Conservation (phyloP, 257 asterid genomes). For the Salvia splendens region DNA sequence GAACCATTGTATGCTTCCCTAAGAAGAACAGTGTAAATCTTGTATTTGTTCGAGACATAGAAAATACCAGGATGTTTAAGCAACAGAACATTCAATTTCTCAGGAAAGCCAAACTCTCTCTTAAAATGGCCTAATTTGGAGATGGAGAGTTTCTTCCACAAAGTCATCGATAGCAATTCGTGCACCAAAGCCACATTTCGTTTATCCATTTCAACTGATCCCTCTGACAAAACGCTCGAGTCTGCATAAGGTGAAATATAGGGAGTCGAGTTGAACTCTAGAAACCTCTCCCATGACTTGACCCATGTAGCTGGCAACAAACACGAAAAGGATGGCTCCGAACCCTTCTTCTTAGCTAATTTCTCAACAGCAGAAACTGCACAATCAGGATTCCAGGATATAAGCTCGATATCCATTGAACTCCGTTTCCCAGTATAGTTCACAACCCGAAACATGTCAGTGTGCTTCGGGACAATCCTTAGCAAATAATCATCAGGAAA, state of each 20-base stretch:
- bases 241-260: slow-evolving; percentile 72
- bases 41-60: no score
- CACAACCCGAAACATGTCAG: slow-evolving; percentile 66
- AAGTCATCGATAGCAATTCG: slow-evolving; percentile 70
- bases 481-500: slow-evolving; percentile 90
- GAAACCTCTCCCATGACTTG: slow-evolving; percentile 76
- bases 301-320: slow-evolving; percentile 71
- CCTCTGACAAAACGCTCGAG: slow-evolving; percentile 45
- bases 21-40: slow-evolving; percentile 72
- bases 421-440: slow-evolving; percentile 69
- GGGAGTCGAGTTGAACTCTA: slow-evolving; percentile 72
- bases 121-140: slow-evolving; percentile 69
- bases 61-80: slow-evolving; percentile 88
- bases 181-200: slow-evolving; percentile 71
- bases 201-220: slow-evolving; percentile 68
- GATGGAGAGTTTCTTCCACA: slow-evolving; percentile 83
- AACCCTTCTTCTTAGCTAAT: slow-evolving; percentile 48
- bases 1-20: slow-evolving; percentile 76
- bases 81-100: slow-evolving; percentile 65
- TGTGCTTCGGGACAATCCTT: slow-evolving; percentile 73
- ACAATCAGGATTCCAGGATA: slow-evolving; percentile 58
- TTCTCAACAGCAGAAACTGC: slow-evolving; percentile 68
- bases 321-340: slow-evolving; percentile 61
- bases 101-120: slow-evolving; percentile 74
- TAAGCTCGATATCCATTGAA: slow-evolving; percentile 85